Evolutionary conservation across 129 eudicot species (phyloP).

Genomic region (Erigeron canadensis): DNA sequence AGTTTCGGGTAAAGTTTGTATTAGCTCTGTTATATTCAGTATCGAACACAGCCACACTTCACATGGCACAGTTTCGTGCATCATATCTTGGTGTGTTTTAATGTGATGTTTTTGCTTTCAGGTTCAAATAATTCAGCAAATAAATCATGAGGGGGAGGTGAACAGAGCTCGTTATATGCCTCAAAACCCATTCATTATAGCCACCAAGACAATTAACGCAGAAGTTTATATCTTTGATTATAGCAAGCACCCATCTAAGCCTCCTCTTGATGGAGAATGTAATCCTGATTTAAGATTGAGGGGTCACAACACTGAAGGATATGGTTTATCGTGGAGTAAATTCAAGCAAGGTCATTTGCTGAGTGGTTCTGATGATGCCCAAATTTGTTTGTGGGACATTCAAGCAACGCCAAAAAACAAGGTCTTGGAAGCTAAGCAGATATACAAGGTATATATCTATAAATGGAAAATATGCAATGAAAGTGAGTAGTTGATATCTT

Average conservation of each 20-base stretch:
- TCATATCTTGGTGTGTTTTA: neutral
- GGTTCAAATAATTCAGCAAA: slow-evolving; percentile 94
- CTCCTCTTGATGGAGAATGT: slow-evolving; percentile 78
- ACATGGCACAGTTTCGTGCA: no score
- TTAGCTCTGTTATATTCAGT: no score
- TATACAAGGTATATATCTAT: slow-evolving; percentile 57
- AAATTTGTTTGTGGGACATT: slow-evolving; percentile 95
- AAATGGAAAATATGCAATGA: neutral
- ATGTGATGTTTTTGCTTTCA: slow-evolving; percentile 29
- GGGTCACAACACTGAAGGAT: slow-evolving; percentile 88
- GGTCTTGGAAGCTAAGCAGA: slow-evolving; percentile 78
- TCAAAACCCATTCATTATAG: slow-evolving; percentile 81
- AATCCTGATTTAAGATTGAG: slow-evolving; percentile 88
- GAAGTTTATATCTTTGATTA: slow-evolving; percentile 88
- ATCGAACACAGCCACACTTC: no score
- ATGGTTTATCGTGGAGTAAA: slow-evolving; percentile 93
- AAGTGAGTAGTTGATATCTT: neutral
- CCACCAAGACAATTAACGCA: slow-evolving; percentile 88
- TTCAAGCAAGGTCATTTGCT: slow-evolving; percentile 83
- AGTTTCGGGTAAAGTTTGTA: no score
- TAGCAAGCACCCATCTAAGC: slow-evolving; percentile 93
- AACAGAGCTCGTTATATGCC: slow-evolving; percentile 98
- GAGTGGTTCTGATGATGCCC: slow-evolving; percentile 97
- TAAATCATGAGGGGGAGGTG: slow-evolving; percentile 95
- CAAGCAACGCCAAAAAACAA: slow-evolving; percentile 78